These are phyloP conservation scores for Raphanus raphanistrum DNA, from an alignment of 345 rosid genomes.

Conservation along the genomic window DNA sequence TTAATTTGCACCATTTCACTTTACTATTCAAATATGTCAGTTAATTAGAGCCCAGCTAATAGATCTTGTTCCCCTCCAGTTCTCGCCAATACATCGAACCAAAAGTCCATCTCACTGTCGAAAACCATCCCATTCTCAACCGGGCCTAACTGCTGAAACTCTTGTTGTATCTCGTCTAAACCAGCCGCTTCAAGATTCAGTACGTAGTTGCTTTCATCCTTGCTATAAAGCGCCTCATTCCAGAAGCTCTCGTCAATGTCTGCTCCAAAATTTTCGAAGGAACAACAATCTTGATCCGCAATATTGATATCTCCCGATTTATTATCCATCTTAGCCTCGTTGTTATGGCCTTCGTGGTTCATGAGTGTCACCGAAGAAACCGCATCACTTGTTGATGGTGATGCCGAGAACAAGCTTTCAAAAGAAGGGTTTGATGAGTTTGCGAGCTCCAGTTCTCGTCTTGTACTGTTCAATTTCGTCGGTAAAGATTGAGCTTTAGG, in stretches of 20 bases:
- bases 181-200: slow-evolving; percentile 23
- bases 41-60: slow-evolving; percentile 17
- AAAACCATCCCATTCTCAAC: slow-evolving; percentile 11
- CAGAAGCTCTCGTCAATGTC: slow-evolving; percentile 68
- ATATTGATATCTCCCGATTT: slow-evolving; percentile 32
- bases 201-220: slow-evolving; percentile 25
- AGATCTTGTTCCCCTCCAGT: slow-evolving; percentile 45
- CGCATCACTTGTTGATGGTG: slow-evolving; percentile 50
- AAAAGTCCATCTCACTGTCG: slow-evolving; percentile 56
- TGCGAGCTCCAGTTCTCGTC: slow-evolving; percentile 29
- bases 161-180: slow-evolving; percentile 36
- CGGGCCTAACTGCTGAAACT: slow-evolving; percentile 24
- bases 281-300: slow-evolving; percentile 19
- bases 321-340: slow-evolving; percentile 20
- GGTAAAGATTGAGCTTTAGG: slow-evolving; percentile 4
- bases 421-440: slow-evolving; percentile 25
- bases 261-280: slow-evolving; percentile 42
- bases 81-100: slow-evolving; percentile 60
- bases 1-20: slow-evolving; percentile 15
- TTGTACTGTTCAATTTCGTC: slow-evolving; percentile 6
- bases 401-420: slow-evolving; percentile 42
- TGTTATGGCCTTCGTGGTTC: slow-evolving; percentile 24
- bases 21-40: background rate
- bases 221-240: slow-evolving; percentile 46
- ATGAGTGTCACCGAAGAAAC: slow-evolving; percentile 44